Conservation (phyloP, 2,329 filamentous ascomycete genomes). For the Neonectria ditissima region DNA sequence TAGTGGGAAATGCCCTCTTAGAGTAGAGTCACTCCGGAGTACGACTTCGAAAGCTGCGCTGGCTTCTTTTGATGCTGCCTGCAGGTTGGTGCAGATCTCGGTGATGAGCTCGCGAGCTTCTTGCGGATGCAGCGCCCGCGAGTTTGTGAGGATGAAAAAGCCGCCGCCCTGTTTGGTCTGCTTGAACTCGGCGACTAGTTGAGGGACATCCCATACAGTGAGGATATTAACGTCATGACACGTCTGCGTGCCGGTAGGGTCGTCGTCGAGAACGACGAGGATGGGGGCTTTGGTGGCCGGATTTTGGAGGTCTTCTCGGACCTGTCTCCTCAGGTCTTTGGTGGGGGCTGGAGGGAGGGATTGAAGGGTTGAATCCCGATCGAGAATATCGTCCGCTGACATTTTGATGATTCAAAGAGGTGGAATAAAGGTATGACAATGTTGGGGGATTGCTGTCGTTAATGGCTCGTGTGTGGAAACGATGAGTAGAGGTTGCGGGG, state of each 20-base stretch:
- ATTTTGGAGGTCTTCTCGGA: conserved; percentile 23
- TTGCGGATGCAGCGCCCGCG: conserved; percentile 63
- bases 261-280: conserved; percentile 63
- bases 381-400: conserved; percentile 9
- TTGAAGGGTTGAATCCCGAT: conserved; percentile 20
- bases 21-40: conserved; percentile 66
- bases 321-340: conserved; percentile 24
- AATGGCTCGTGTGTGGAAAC: background rate
- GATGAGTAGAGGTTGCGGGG: background rate
- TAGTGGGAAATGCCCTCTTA: conserved; percentile 68
- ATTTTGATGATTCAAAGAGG: conserved; percentile 9
- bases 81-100: conserved; percentile 63
- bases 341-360: conserved; percentile 29
- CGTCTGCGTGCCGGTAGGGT: conserved; percentile 72
- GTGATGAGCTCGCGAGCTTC: conserved; percentile 61
- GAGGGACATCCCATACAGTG: conserved; percentile 63
- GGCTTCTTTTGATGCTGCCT: conserved; percentile 55
- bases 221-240: conserved; percentile 68
- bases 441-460: background rate
- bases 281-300: conserved; percentile 40
- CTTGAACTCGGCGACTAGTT: conserved; percentile 58
- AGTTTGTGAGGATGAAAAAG: conserved; percentile 72
- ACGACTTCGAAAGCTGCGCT: conserved; percentile 64
- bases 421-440: too few species aligned
- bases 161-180: conserved; percentile 53